Base-by-base conservation (phyloP, 1,284 basidiomycete species). In the Melampsora americana region DNA sequence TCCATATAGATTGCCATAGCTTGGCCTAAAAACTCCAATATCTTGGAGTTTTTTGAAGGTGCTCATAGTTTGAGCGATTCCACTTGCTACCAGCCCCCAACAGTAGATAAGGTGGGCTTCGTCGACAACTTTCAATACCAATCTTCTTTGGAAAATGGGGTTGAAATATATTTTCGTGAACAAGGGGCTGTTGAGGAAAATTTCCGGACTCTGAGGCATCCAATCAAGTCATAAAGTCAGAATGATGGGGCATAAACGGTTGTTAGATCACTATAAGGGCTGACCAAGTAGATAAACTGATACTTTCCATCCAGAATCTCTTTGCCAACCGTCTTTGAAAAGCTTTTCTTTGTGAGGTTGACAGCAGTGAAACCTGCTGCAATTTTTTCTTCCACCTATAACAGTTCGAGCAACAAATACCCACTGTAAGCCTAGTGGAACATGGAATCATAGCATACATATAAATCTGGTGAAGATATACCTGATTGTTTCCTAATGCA, bases 1-100 rank as follows among this genome's bases (percentile, higher is more conserved):
- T 20, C 28, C 35, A 46, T 46, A 53, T 20, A 64, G 42, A 16
- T 64, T 71, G 2, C 69, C 60, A 42, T 71, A 71, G 11, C 18
- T 39, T 16, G 69, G 69, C 7, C 59, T 12, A 28, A 70, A 70
- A 1, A 44, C 46, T 11, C 11, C 26, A 12, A 16, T 30, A n/a
- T 70, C 69, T 30, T 70, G 23, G n/a, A 42, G 16, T 42, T 18
- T 30, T 11, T 42, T 42, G 23, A n/a, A 39, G 7, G 39, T 16
- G 18, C 20, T 16, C 12, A 35, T 16, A 14, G 35, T 61, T 20
- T 48, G 14, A 3, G 48, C 20, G n/a, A 46, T 35, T 16, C 66
- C 46, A 28, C 32, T 68, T 26, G 48, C 48, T 14, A 26, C 42
- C 44, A 60, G 18, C 42, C 59, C 18, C 53, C 59, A 28, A 53